Conservation (phyloP, 139 green algal species). For the Chlamydomonas asymmetrica region DNA sequence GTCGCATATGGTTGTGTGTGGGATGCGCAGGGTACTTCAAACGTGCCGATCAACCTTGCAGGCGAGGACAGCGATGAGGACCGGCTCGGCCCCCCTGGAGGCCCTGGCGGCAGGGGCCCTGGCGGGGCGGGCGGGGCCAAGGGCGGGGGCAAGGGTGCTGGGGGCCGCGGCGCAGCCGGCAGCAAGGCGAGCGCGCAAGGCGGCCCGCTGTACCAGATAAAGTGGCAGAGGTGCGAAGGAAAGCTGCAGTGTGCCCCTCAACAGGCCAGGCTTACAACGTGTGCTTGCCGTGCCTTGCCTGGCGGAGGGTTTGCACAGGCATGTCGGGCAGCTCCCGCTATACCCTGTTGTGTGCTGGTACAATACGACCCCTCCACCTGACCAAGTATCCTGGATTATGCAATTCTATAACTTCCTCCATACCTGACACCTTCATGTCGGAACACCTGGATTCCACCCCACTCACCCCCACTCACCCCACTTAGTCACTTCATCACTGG, state of each 20-base stretch:
- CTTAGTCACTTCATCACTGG: too few species aligned
- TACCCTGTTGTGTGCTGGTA: too few species aligned
- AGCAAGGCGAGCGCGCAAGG: constrained; percentile 16
- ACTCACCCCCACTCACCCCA: not conserved
- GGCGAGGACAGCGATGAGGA: constrained; percentile 39
- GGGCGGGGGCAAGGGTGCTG: not conserved
- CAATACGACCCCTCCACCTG: too few species aligned
- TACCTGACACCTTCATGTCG: not conserved
- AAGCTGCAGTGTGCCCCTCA: too few species aligned
- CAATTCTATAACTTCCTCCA: not conserved
- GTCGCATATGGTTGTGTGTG: too few species aligned
- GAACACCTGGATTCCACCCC: not conserved
- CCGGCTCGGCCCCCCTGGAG: too few species aligned
- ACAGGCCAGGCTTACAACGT: too few species aligned
- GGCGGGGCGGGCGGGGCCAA: not conserved
- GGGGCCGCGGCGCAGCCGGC: not conserved
- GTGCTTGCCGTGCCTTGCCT: too few species aligned
- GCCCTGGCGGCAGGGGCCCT: too few species aligned
- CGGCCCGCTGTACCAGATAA: constrained; percentile 54
- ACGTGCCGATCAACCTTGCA: constrained; percentile 30
- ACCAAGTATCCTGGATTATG: too few species aligned
- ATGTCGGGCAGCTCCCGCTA: too few species aligned
- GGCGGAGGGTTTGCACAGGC: too few species aligned
- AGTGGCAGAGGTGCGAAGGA: constrained; percentile 64
- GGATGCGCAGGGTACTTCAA: constrained; percentile 25